Conservation (phyloP, 78 protist genomes). For the Ministeria vibrans region DNA sequence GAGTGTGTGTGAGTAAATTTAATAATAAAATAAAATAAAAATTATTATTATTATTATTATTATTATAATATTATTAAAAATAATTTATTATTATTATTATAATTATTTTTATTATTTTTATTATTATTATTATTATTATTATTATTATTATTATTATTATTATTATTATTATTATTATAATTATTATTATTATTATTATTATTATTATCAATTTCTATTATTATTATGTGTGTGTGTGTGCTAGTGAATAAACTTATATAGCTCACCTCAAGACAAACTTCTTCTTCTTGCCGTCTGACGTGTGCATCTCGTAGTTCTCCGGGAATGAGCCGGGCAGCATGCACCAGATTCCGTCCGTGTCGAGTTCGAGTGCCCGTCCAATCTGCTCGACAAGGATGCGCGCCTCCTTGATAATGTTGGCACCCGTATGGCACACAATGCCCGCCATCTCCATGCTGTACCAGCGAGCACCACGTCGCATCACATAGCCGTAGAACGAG, state of each 20-base stretch:
- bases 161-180: no score
- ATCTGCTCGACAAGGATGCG: conserved; percentile 76
- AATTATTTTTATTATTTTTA: no score
- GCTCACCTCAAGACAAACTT: not conserved
- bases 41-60: no score
- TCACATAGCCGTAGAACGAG: conserved; percentile 99
- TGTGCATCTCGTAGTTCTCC: conserved; percentile 57
- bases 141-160: no score
- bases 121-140: no score
- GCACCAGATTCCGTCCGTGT: conserved; percentile 99
- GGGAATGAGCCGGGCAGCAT: conserved; percentile 93
- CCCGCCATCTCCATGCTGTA: conserved; percentile 99
- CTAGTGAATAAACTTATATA: not conserved
- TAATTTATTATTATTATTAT: no score
- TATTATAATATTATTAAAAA: no score
- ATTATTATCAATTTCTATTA: no score
- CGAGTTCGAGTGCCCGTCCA: conserved; percentile 97
- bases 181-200: no score
- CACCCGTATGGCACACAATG: conserved; percentile 94
- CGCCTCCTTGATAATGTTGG: conserved; percentile 81
- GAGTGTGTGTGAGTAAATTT: not conserved
- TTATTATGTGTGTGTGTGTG: conserved; percentile 5
- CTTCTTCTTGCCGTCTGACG: not conserved
- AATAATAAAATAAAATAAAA: no score
- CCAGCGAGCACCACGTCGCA: conserved; percentile 98